Base-by-base conservation (phyloP, 139 green algal species). In the Tetratostichococcus sp. region DNA sequence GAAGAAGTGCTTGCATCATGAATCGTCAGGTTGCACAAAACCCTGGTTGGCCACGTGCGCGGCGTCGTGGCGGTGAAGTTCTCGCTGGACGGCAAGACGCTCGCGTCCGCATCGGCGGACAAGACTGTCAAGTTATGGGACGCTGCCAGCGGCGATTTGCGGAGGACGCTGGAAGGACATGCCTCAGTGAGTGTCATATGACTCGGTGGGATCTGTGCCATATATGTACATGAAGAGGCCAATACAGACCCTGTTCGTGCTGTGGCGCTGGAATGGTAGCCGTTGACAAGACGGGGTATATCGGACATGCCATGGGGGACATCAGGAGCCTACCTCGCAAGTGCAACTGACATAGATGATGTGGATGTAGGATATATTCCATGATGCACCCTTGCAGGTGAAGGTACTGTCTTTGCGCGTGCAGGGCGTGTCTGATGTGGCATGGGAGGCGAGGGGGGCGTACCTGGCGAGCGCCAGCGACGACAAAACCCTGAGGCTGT, bases 21-120 rank as follows among this genome's bases (percentile, higher is more conserved):
- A n/a, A n/a, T n/a, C n/a, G n/a, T n/a, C 50, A 62, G 50, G 50
- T 17, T 62, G 19, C 19, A 62, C 50, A 62, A 62, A 17, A 62
- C 50, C 11, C 50, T 62, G 50, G 11, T 8, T 8, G 89, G 82
- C 0, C 89, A 93, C 59, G 70, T 57, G n/a, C 50, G 77, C 21
- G 80, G 69, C 3, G 86, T 94, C 14, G 79, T 83, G 16, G 75
- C 59, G 26, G 82, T 94, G 1, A 82, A 82, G n/a, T 94, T 92
- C 42, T 89, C 83, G 6, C 76, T 72, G 6, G 73, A 85, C 25
- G 89, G 86, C 2, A 1, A 4, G 1, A 59, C 79, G 17, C 70
- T 97, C 19, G 92, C 90, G 4, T 91, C 84, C 31, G 90, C 84
- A 0, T 89, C 84, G 19, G 88, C 86, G 23, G 93, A 97, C 76